Base-by-base conservation (phyloP, 2,329 filamentous ascomycete species). In the Fusarium verrucosum region DNA sequence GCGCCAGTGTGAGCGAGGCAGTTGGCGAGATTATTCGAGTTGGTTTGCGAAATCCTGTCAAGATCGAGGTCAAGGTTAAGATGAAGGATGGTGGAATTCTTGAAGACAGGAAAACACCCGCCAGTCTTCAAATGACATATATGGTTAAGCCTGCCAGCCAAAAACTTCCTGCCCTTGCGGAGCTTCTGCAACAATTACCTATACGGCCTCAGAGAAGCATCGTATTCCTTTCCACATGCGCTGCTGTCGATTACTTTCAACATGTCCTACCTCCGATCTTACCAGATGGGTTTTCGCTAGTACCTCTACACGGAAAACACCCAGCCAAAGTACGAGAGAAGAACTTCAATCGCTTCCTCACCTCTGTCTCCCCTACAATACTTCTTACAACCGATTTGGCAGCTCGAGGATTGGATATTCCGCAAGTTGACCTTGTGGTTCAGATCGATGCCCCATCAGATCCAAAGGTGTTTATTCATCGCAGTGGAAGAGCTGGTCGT, bases 391-490 rank as follows among this genome's bases (percentile, higher is more conserved):
- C 95, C 17, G 94, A 98, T 74, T 88, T 98, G 23, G 92, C 94
- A 4, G 92, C 94, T 4, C 87, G 94, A 59, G 94, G 94, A 14
- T 85, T 98, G 6, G 94, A 98, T 74, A 95, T 97, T 51, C 93
- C 94, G 0, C 88, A 93, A 54, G 93, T 97, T 35, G 94, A 97
- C 73, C 83, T 97, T 3, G 94, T 97, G 6, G 85, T 97, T 1
- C 94, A 97, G 74, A 83, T 97, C 38, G 94, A 97, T 74, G 91
- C 71, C 78, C 92, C 73, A 2, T 92, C 90, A 36, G 94, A 97
- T 70, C 92, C 94, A 0, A 98, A 98, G 75, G 93, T 91, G 11
- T 98, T 98, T 72, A 92, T 99, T 59, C 95, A 99, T 77, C 89
- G 95, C 7, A 91, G 95, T 25, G 95, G 95, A 2, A 86, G 95